Evolutionary conservation across 2,329 filamentous ascomycete species (phyloP), one percentile per base, ranked within the genome.

Genomic region (Balansia obtecta): DNA sequence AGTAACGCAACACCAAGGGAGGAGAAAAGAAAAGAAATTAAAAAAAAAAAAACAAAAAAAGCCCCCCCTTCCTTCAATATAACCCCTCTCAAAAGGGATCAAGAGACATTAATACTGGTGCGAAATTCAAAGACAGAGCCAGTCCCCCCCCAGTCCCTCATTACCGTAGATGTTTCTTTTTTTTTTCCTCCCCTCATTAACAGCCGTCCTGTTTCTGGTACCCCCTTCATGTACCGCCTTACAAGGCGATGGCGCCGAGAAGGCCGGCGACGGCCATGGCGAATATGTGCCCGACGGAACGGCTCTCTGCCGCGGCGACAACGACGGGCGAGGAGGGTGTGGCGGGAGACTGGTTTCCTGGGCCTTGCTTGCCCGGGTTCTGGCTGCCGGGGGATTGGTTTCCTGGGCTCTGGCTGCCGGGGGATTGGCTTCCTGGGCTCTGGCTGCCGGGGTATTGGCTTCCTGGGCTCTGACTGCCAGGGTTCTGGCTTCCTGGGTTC

Each of bases 201-300:
- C 2, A 27, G 2, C 7, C 7, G 27, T 27, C 27, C 27, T 27
- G 22, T 34, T 46, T 46, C 32, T 16, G 7, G 12, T 8, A 10
- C 22, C 33, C 33, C 13, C 33, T 11, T 41, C 10, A 44, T 12
- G 1, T 11, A 44, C 11, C 5, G 2, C 2, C 11, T 15, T 63
- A 68, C 58, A 68, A 54, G 37, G 60, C 60, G 27, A 65, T 34
- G 51, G 60, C 53, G 44, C 59, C 60, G 41, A 63, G 52, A 40
- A 59, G 57, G 39, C 59, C 61, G 45, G 57, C 59, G 7, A 56
- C 59, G 34, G 61, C 57, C 46, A 63, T 56, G 48, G 62, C 57
- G 18, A 57, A 54, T 16, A 57, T 56, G 53, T 57, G 53, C 13
- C 54, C 53, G 34, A 52, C 52, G 43, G 52, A 41, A 42, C 54